Conservation (phyloP, 2,329 filamentous ascomycete genomes). For the Curvularia verruculosa region DNA sequence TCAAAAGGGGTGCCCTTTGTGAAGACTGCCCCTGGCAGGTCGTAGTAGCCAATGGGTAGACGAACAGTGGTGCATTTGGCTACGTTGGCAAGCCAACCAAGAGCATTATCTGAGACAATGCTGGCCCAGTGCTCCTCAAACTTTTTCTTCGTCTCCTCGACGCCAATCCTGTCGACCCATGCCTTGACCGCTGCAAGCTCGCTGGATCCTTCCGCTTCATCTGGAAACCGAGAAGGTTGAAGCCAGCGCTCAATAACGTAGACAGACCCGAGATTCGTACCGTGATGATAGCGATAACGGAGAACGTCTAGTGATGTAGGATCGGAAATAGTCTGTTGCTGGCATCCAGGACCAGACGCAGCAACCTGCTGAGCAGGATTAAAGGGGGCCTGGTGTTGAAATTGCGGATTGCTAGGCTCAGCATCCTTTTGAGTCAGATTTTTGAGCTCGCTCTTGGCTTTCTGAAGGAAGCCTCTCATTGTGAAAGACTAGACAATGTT, state of each 20-base stretch:
- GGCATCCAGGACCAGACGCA: background rate
- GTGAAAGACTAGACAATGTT: conserved; percentile 12
- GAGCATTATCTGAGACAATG: conserved; percentile 58
- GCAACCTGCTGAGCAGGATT: conserved; percentile 1
- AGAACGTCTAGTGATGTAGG: conserved; percentile 53
- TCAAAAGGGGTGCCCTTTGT: conserved; percentile 61
- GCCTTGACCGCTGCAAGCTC: conserved; percentile 61
- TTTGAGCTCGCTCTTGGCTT: conserved; percentile 36
- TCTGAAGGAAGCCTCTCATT: conserved; percentile 40
- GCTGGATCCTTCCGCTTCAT: conserved; percentile 50
- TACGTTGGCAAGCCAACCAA: conserved; percentile 59
- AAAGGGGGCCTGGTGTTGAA: conserved; percentile 10
- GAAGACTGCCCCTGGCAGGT: conserved; percentile 57
- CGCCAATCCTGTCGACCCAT: conserved; percentile 55
- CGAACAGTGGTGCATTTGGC: conserved; percentile 64
- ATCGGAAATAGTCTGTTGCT: conserved; percentile 43
- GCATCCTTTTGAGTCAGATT: conserved; percentile 15
- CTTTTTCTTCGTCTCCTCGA: conserved; percentile 56
- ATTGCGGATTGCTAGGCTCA: background rate
- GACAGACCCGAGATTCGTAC: conserved; percentile 63
- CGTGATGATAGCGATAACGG: conserved; percentile 65
- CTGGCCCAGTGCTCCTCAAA: conserved; percentile 62
- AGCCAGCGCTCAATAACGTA: conserved; percentile 68
- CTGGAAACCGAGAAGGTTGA: conserved; percentile 57
- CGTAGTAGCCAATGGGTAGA: conserved; percentile 67